phyloP scores from a whole-genome alignment of 2,329 filamentous ascomycete genomes.

The Thyridium curvatum region DNA sequence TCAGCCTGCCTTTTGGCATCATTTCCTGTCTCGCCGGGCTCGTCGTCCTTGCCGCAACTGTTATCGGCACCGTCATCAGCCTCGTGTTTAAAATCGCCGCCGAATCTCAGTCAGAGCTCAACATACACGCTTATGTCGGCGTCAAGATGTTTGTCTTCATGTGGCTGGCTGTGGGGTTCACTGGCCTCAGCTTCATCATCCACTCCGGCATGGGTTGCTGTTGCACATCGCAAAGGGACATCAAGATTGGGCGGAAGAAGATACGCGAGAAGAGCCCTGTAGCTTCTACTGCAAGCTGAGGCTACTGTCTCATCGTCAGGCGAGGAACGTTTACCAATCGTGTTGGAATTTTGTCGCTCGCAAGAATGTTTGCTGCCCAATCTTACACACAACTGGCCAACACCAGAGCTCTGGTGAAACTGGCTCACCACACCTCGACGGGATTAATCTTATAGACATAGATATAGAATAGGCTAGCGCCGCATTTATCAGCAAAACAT shows the following conservation, averaged over 20 bases:
- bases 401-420: no score
- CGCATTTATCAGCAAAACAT: no score
- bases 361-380: no score
- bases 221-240: constrained; percentile 52
- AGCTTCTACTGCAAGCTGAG: no score
- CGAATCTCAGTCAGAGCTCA: constrained; percentile 63
- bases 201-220: constrained; percentile 77
- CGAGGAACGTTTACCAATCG: no score
- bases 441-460: no score
- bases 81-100: constrained; percentile 75
- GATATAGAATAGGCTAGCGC: no score
- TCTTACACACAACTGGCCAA: no score
- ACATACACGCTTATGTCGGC: constrained; percentile 68
- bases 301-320: no score
- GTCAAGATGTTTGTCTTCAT: constrained; percentile 77
- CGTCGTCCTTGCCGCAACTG: constrained; percentile 58
- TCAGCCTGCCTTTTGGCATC: constrained; percentile 61
- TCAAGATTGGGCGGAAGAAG: constrained; percentile 30
- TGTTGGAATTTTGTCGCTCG: no score
- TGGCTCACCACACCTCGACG: no score
- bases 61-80: constrained; percentile 79
- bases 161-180: constrained; percentile 71
- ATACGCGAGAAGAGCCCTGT: constrained; percentile 7
- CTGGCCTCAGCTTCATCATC: constrained; percentile 63
- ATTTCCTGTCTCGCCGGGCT: constrained; percentile 63